Evolutionary conservation across 2,329 filamentous ascomycete genomes (phyloP), one percentile per base, ranked within the genome.

Genomic region (Plenodomus biglobosus): DNA sequence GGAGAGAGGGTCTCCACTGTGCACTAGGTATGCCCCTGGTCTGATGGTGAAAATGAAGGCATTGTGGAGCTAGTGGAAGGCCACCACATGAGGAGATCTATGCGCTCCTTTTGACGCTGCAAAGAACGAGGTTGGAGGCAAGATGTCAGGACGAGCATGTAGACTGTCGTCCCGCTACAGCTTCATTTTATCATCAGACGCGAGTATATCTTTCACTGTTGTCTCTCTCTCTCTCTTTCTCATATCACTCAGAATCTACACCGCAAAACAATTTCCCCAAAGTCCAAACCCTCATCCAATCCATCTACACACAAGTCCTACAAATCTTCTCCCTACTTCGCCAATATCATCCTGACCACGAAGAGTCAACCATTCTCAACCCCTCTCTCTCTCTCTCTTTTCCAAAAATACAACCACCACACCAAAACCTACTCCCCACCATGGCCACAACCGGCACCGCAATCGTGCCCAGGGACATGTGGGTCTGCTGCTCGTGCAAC

Each of bases 401-500:
- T 3, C 11, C 6, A 3, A 8, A 24, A n/a, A 42, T n/a, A 13
- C 20, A 35, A 15, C 13, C 2, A 18, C 22, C 0, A 19, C 17
- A 38, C 6, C 10, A 8, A 38, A 3, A 38, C 5, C 17, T 4
- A 38, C 11, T 17, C 38, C 6, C 22, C 21, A 45, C 35, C 37
- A 18, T 27, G 13, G 10, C 11, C 18, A 17, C 18, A 34, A n/a
- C n/a, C n/a, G 40, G 36, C 15, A 5, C 16, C 20, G 15, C 15
- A 15, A 20, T 17, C 13, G 44, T 52, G 21, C 42, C 47, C 11
- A 5, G 19, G 8, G 53, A 54, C 37, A 47, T 50, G 40, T 56
- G 53, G 53, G 19, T 49, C 3, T 56, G 53, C 40, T 36, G 43
- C 15, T n/a, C 8, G 1, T 56, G 50, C 42, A 39, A 46, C 6